A percentile compares a stretch with the other conserved stretches of the same genome.
Evolutionary conservation across 345 rosid genomes (phyloP).

Genomic region (Heritiera littoralis): DNA sequence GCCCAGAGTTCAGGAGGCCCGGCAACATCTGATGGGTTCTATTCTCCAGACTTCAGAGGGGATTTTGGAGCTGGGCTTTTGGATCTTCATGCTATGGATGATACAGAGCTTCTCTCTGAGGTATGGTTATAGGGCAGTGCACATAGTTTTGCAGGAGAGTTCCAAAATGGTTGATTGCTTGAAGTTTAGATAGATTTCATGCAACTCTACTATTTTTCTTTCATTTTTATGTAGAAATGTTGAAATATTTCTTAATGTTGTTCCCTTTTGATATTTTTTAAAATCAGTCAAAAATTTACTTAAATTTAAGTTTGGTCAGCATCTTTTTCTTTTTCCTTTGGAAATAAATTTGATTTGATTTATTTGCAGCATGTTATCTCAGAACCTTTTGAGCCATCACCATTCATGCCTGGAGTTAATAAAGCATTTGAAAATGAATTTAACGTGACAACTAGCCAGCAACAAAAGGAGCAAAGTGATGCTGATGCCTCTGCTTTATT

Average conservation of each 20-base stretch:
- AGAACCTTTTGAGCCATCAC: conserved; percentile 92
- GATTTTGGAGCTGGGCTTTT: conserved; percentile 98
- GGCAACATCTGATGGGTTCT: conserved; percentile 72
- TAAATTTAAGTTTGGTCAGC: neutral
- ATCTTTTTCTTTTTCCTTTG: neutral
- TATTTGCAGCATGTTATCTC: conserved; percentile 76
- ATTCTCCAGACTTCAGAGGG: conserved; percentile 90
- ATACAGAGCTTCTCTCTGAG: conserved; percentile 93
- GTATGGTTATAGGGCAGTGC: conserved; percentile 38
- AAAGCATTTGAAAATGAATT: conserved; percentile 72
- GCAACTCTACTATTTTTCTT: neutral
- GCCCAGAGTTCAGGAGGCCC: conserved; percentile 62
- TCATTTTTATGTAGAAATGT: neutral
- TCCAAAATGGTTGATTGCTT: conserved; percentile 5
- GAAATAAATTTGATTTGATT: conserved; percentile 20
- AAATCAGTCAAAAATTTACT: neutral
- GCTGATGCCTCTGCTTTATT: conserved; percentile 49
- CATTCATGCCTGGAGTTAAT: conserved; percentile 68
- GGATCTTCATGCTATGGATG: conserved; percentile 99
- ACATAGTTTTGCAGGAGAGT: neutral
- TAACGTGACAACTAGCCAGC: conserved; percentile 44
- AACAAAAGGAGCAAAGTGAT: conserved; percentile 55
- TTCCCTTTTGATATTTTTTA: neutral
- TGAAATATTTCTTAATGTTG: neutral
- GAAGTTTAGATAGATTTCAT: conserved; percentile 1